Conservation (phyloP, 768 basidiomycete species). For the Holtermanniella nyarrowii region DNA sequence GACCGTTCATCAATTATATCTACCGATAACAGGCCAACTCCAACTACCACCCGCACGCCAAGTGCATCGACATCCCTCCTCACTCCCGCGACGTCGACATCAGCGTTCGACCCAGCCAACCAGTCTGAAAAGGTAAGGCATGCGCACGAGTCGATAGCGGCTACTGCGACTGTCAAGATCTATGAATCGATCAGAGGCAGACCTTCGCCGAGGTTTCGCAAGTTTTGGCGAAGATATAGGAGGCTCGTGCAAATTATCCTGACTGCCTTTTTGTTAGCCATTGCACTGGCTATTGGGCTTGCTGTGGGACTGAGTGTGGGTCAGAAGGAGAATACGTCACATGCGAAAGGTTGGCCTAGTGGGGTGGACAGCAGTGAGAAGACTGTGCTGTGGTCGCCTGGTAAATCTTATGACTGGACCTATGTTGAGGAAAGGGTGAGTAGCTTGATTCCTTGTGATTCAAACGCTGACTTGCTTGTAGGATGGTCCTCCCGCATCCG, state of each 20-base stretch:
- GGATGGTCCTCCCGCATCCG: slow-evolving; percentile 24
- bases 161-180: slow-evolving; percentile 1
- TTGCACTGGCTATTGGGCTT: slow-evolving; percentile 24
- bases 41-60: neutral
- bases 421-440: slow-evolving; percentile 21
- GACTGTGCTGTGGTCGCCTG: neutral
- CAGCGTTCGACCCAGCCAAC: neutral
- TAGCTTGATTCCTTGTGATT: neutral
- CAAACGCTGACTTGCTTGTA: slow-evolving; percentile 1
- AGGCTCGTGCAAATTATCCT: slow-evolving; percentile 17
- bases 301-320: slow-evolving; percentile 17
- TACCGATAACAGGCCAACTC: neutral
- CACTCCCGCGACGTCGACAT: slow-evolving; percentile 1
- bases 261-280: slow-evolving; percentile 12
- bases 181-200: slow-evolving; percentile 1
- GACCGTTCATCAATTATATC: neutral
- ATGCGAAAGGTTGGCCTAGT: neutral
- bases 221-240: slow-evolving; percentile 19
- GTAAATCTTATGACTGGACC: slow-evolving; percentile 15
- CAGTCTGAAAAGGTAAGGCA: neutral
- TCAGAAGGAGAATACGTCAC: neutral
- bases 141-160: neutral
- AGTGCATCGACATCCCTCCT: slow-evolving; percentile 7
- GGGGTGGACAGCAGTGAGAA: neutral
- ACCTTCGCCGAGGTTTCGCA: neutral